Evolutionary conservation across 2,329 filamentous ascomycete genomes (phyloP).

Genomic region (Emmonsia crescens): DNA sequence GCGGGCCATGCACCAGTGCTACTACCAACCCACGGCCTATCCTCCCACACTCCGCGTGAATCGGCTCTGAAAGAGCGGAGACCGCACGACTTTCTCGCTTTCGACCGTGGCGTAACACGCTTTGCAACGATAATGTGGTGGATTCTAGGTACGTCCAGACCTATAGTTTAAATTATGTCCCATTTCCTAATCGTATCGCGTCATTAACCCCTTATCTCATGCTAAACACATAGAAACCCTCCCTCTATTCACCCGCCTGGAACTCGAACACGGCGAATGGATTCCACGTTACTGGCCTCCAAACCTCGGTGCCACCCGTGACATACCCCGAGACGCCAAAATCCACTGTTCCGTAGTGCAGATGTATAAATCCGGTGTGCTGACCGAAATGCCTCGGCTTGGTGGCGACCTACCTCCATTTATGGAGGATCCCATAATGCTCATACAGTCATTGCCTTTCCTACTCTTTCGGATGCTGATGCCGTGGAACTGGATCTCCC

Average conservation of each 20-base stretch:
- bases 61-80: conserved; percentile 9
- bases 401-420: conserved; percentile 15
- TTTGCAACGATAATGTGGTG: conserved; percentile 25
- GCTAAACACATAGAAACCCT: conserved; percentile 22
- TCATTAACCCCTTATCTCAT: neutral
- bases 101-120: conserved; percentile 21
- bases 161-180: neutral
- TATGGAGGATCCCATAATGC: conserved; percentile 10
- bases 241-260: conserved; percentile 27
- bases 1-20: conserved; percentile 7
- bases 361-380: conserved; percentile 17
- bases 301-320: conserved; percentile 24
- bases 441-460: neutral
- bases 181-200: neutral
- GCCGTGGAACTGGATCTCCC: conserved; percentile 9
- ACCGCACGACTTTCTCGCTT: conserved; percentile 24
- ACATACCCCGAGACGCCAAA: conserved; percentile 22
- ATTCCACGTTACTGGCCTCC: conserved; percentile 25
- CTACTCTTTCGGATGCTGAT: neutral
- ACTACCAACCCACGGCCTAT: neutral
- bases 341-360: conserved; percentile 23
- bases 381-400: conserved; percentile 15
- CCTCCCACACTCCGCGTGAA: neutral
- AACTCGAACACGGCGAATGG: conserved; percentile 27
- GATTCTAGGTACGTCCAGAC: conserved; percentile 19